Evolutionary conservation across 768 basidiomycete genomes (phyloP), one percentile per base, ranked within the genome.

Genomic region (Boletus rubroflammeus): DNA sequence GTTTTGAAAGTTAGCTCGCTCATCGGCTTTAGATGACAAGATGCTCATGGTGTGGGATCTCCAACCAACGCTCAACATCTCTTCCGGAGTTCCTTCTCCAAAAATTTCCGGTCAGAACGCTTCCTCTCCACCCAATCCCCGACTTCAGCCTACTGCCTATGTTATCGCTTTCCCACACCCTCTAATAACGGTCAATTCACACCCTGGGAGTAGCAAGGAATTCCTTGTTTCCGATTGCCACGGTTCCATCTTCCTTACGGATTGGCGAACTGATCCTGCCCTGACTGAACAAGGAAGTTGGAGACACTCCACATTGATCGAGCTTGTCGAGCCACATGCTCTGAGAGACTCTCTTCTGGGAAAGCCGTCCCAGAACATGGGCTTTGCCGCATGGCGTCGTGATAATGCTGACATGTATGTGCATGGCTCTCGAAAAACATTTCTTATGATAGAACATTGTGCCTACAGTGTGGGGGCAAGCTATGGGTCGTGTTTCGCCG

Each of bases 21-120:
- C 42, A 57, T 39, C 15, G 35, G 44, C 32, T 39, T 6, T 57
- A 89, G 89, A 90, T 60, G 90, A 92, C 72, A 88, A 83, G 66
- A 86, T 87, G 80, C 78, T 90, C 36, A 86, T 90, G 82, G 82
- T 92, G 7, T 92, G 90, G 90, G 89, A 92, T 69, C 77, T 93
- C n/a, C 74, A 79, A 61, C 89, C 90, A 0, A 65, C 74, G 34
- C 51, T 77, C 43, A 71, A 80, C 50, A 73, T 79, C 40, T 67
- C 75, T 34, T 77, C 82, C 13, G 63, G 60, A 21, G 58, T 61
- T 14, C 68, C 71, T 21, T 65, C 54, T 61, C 68, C 75, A 41
- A 69, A 68, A n/a, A 55, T 58, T 39, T 71, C 69, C 3, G 65
- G 62, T 31, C 62, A 66, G 17, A 56, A 63, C 23, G 61, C 62